A percentile compares a stretch with the other conserved stretches of the same genome.
These are phyloP conservation scores for Phycomyces nitens DNA, from an alignment of 192 early-diverging fungal species.

Conservation along the genomic window DNA sequence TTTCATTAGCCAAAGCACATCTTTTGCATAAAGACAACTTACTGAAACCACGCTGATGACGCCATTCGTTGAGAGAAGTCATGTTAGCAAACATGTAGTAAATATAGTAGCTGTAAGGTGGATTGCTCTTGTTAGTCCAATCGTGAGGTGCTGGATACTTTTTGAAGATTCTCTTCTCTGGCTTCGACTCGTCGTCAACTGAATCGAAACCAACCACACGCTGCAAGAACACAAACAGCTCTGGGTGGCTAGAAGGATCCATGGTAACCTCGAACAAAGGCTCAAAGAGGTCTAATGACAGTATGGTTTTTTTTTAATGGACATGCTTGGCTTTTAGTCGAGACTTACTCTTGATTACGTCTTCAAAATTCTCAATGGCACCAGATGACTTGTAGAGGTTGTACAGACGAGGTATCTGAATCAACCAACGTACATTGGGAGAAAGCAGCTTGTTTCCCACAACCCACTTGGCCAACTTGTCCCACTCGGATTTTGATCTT, in stretches of 20 bases:
- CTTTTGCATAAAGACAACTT: conserved; percentile 20
- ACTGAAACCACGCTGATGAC: conserved; percentile 73
- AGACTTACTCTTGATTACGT: conserved; percentile 66
- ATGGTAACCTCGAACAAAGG: conserved; percentile 90
- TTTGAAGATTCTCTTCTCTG: conserved; percentile 75
- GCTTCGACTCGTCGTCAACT: conserved; percentile 93
- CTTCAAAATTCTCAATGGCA: conserved; percentile 66
- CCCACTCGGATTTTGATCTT: conserved; percentile 80
- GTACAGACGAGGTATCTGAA: conserved; percentile 91
- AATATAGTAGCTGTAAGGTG: conserved; percentile 92
- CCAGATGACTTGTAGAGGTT: conserved; percentile 72
- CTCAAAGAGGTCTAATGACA: conserved; percentile 68
- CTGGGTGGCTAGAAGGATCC: conserved; percentile 82
- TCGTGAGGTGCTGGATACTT: conserved; percentile 71
- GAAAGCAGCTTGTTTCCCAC: conserved; percentile 88
- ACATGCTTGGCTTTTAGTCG: not conserved
- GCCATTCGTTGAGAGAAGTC: conserved; percentile 75
- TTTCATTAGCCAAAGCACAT: not conserved
- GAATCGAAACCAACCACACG: conserved; percentile 92
- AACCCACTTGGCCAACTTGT: conserved; percentile 91
- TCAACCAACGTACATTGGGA: conserved; percentile 91
- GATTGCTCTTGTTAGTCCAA: conserved; percentile 64
- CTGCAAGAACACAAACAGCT: conserved; percentile 90
- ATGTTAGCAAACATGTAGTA: conserved; percentile 93
- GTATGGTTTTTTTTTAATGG: not conserved